Conservation (phyloP, 1,139 yeast species). For the Saccharomyces hybrid region DNA sequence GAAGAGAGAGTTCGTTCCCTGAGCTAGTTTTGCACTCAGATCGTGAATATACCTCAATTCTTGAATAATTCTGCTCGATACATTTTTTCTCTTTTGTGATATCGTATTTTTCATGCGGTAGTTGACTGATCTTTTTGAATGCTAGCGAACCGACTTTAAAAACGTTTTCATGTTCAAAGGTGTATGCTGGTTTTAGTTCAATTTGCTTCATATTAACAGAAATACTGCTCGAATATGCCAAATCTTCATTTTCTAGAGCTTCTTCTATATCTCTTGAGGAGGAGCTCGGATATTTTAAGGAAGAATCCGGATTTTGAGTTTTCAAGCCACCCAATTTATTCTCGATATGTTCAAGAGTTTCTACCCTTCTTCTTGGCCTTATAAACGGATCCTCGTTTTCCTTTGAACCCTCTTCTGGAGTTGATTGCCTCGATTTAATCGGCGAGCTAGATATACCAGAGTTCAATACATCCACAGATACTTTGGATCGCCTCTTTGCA, state of each 20-base stretch:
- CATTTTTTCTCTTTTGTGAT: conserved; percentile 2
- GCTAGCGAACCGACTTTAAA: conserved; percentile 11
- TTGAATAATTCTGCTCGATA: not conserved
- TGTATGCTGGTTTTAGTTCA: conserved; percentile 12
- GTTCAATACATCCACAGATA: conserved; percentile 1
- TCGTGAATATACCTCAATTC: not conserved
- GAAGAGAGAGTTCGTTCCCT: not conserved
- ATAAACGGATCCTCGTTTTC: not conserved
- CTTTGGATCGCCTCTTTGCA: conserved; percentile 13
- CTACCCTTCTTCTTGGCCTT: conserved; percentile 9
- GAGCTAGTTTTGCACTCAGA: not conserved
- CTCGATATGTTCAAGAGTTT: conserved; percentile 22
- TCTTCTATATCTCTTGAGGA: not conserved
- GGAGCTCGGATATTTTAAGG: conserved; percentile 1
- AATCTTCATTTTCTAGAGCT: not conserved
- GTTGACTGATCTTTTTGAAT: conserved; percentile 7
- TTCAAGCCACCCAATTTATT: conserved; percentile 2
- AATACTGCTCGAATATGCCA: conserved; percentile 5
- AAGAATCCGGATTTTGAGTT: conserved; percentile 1
- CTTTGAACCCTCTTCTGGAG: not conserved
- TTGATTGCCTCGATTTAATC: not conserved
- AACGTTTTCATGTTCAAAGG: conserved; percentile 7
- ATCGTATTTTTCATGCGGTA: conserved; percentile 2
- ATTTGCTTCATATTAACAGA: conserved; percentile 22
- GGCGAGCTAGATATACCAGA: not conserved